Evolutionary conservation across 108 stramenopile genomes (phyloP), one percentile per base, ranked within the genome.

Genomic region (Aureococcus anophagefferens): DNA sequence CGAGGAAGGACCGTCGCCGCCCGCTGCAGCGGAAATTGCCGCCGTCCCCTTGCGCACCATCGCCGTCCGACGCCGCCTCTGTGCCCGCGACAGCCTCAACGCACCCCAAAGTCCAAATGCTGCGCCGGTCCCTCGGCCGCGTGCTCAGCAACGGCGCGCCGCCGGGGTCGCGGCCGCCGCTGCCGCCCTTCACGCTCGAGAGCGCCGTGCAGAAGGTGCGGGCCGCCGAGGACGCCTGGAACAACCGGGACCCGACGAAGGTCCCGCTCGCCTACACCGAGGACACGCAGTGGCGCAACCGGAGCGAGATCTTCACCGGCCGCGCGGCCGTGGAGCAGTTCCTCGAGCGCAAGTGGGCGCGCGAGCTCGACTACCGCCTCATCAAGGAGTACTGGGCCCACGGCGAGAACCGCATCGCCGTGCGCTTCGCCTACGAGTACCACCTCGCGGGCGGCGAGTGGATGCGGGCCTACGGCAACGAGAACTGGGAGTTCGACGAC

Each of bases 401-500:
- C 59, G 65, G 69, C 34, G 84, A 72, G 30, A 83, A 86, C 63
- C 82, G 84, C 44, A 88, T 88, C 68, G 84, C 84, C 32, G 87
- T 85, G n/a, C 77, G 84, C n/a, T 88, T 88, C 74, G 74, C 69
- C 62, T 88, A 88, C 71, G 87, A 88, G 67, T 86, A 79, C 69
- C 68, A 83, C 72, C 77, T 79, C 67, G 76, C 36, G 11, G 63
- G 69, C 18, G 79, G 79, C 14, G 64, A 88, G 65, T 88, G 86
- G 86, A 79, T 81, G 37, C 82, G 87, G 16, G 76, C 84, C 35
- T 79, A 88, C 67, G 87, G 87, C 44, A 88, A 86, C 64, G 87
- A 88, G 76, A 84, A 86, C 35, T 88, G 87, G 87, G 86, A 86
- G 77, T 88, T 87, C 64, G 78, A 87, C 62, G 83, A 85, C 29